A percentile compares a stretch with the other conserved stretches of the same genome.
These are phyloP conservation scores for Orbilia blumenaviensis DNA, from an alignment of 2,329 filamentous ascomycete genomes.

Conservation along the genomic window DNA sequence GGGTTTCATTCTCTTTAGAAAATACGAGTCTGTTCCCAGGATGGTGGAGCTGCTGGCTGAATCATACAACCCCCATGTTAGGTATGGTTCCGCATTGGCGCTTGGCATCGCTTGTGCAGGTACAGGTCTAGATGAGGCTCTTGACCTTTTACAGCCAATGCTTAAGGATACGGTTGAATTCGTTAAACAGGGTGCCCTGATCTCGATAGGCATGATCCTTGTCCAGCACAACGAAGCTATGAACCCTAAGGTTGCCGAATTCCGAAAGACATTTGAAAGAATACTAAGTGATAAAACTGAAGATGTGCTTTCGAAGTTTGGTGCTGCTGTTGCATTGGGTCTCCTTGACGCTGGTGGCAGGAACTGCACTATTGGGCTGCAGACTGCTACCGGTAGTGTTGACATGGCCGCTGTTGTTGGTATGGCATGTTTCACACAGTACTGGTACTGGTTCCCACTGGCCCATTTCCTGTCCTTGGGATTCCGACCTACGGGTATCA, in stretches of 20 bases:
- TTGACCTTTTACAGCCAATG: constrained; percentile 97
- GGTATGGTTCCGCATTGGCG: constrained; percentile 97
- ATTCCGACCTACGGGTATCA: constrained; percentile 96
- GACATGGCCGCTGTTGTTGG: constrained; percentile 99
- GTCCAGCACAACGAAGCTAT: constrained; percentile 99
- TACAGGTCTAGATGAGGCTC: constrained; percentile 93
- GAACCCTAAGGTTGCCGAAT: constrained; percentile 92
- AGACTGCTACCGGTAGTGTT: constrained; percentile 96
- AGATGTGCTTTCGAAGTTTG: constrained; percentile 99
- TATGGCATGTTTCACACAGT: constrained; percentile 97
- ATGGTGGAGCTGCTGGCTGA: constrained; percentile 99
- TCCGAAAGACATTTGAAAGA: constrained; percentile 93
- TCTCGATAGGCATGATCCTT: constrained; percentile 95
- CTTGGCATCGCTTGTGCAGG: constrained; percentile 97
- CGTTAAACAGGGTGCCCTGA: constrained; percentile 93
- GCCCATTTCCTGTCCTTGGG: constrained; percentile 96
- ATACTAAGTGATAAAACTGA: constrained; percentile 94
- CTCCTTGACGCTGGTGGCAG: constrained; percentile 98
- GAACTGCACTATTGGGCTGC: constrained; percentile 97
- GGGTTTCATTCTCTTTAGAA: constrained; percentile 97
- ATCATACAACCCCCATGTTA: constrained; percentile 98
- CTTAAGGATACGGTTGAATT: constrained; percentile 99
- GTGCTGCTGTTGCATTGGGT: constrained; percentile 88
- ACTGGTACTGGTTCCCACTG: constrained; percentile 99
- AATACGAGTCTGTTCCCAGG: constrained; percentile 93